phyloP scores from a whole-genome alignment of 441 rosid species.

The Lepidium campestre region DNA sequence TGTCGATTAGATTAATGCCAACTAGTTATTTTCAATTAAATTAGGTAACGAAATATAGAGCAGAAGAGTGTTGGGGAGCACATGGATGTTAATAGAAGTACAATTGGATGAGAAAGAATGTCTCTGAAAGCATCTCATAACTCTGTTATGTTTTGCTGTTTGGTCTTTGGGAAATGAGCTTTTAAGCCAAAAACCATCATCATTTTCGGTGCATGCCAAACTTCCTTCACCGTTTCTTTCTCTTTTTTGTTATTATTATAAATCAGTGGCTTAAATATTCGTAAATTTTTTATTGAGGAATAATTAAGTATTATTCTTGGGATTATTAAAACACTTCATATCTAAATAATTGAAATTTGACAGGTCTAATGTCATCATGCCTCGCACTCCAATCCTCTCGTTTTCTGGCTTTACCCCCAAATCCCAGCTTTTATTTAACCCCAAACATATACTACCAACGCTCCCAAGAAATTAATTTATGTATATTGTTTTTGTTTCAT shows the following conservation, averaged over 20 bases:
- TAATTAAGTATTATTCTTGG: constrained; percentile 22
- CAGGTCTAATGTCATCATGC: constrained; percentile 47
- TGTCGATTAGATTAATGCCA: background rate
- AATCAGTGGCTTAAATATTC: constrained; percentile 15
- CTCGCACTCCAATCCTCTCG: constrained; percentile 39
- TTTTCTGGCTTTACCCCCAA: constrained; percentile 30
- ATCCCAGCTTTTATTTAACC: constrained; percentile 19
- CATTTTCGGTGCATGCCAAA: constrained; percentile 31
- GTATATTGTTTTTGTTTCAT: no score
- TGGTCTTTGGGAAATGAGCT: constrained; percentile 25
- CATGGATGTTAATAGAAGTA: constrained; percentile 25
- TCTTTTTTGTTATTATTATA: background rate
- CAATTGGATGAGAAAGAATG: constrained; percentile 23
- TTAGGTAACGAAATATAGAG: background rate
- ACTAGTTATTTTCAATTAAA: background rate
- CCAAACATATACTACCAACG: background rate
- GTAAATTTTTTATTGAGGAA: background rate
- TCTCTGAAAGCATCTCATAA: constrained; percentile 19
- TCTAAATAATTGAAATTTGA: constrained; percentile 30
- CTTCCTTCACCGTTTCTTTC: background rate
- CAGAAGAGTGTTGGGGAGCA: constrained; percentile 26
- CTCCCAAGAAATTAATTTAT: no score
- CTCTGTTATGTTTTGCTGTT: constrained; percentile 25
- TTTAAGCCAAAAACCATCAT: constrained; percentile 23
- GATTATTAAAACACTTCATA: constrained; percentile 33